phyloP scores from a whole-genome alignment of 2,329 filamentous ascomycete genomes.

The Capronia coronata region DNA sequence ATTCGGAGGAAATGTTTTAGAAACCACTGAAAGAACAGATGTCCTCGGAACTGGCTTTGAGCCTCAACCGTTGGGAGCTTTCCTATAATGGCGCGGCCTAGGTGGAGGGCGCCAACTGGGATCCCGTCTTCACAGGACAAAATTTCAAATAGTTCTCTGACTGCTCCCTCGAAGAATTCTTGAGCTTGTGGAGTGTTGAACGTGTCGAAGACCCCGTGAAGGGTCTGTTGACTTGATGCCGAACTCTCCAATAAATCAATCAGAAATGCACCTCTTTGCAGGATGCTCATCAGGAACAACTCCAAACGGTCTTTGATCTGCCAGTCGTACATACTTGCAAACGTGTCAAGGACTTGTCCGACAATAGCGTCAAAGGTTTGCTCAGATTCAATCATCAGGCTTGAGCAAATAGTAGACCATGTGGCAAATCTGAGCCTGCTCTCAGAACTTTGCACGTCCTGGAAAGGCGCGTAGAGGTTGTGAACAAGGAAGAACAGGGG shows the following conservation, averaged over 20 bases:
- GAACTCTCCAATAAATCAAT: slow-evolving; percentile 79
- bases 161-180: slow-evolving; percentile 79
- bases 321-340: slow-evolving; percentile 83
- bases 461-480: slow-evolving; percentile 81
- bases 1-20: slow-evolving; percentile 81
- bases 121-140: slow-evolving; percentile 79
- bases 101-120: slow-evolving; percentile 73
- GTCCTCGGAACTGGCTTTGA: slow-evolving; percentile 68
- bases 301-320: slow-evolving; percentile 83
- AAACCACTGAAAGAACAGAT: slow-evolving; percentile 85
- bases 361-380: slow-evolving; percentile 73
- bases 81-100: slow-evolving; percentile 74
- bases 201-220: slow-evolving; percentile 52
- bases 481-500: slow-evolving; percentile 78
- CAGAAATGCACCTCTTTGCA: slow-evolving; percentile 87
- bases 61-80: slow-evolving; percentile 65
- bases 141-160: slow-evolving; percentile 74
- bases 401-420: slow-evolving; percentile 83
- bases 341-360: slow-evolving; percentile 77
- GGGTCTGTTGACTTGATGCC: slow-evolving; percentile 44
- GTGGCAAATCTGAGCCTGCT: slow-evolving; percentile 72
- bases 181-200: slow-evolving; percentile 78
- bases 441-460: slow-evolving; percentile 73
- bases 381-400: slow-evolving; percentile 70
- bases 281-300: slow-evolving; percentile 87